Evolutionary conservation across 176 grass and related monocot genomes (phyloP).

Genomic region (Pontederia paniculata): DNA sequence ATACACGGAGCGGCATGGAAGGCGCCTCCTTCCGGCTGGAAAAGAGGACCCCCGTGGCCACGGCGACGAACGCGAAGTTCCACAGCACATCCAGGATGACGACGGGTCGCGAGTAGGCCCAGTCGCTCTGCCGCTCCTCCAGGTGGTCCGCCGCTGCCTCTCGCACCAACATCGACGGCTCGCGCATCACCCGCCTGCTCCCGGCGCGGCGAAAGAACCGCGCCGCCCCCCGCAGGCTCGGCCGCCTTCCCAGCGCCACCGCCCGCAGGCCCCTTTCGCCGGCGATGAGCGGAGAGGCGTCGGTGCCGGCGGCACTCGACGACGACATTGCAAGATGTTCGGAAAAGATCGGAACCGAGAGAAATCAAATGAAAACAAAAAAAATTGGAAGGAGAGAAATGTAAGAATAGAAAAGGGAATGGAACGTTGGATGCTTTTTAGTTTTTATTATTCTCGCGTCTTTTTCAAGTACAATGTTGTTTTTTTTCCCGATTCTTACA

Average conservation of each 20-base stretch:
- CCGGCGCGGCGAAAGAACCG: not conserved
- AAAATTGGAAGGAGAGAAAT: no score
- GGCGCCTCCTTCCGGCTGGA: slow-evolving; percentile 23
- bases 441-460: no score
- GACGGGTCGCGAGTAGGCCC: slow-evolving; percentile 15
- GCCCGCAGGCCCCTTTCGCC: no score
- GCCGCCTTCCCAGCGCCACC: no score
- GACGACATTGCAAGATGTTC: no score
- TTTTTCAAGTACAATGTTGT: no score
- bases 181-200: not conserved
- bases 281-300: no score
- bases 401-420: no score
- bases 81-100: slow-evolving; percentile 30
- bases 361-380: no score
- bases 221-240: not conserved
- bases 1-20: slow-evolving; percentile 21
- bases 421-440: no score
- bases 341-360: no score
- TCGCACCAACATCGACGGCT: slow-evolving; percentile 2
- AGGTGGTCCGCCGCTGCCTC: slow-evolving; percentile 14
- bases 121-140: slow-evolving; percentile 22
- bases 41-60: slow-evolving; percentile 11
- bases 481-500: no score
- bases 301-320: not conserved
- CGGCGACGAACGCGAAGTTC: slow-evolving; percentile 21